Percentiles rank a stretch among this genome's conserved stretches.
Evolutionary conservation across 495 filamentous ascomycete genomes (phyloP).

Genomic region (Xylaria telfairii): DNA sequence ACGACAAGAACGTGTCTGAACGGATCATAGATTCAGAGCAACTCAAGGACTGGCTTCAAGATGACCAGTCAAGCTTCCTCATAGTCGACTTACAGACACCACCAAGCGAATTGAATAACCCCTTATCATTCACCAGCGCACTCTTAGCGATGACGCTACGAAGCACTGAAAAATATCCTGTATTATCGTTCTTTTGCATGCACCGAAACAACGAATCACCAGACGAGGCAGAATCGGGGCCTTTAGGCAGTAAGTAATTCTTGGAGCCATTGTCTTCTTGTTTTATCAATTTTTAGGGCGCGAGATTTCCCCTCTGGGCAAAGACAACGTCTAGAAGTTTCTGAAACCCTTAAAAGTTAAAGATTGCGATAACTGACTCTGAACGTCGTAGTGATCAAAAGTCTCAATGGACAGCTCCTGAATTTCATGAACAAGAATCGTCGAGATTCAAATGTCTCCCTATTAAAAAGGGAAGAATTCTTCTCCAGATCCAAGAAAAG

Average conservation of each 20-base stretch:
- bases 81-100: conserved; percentile 3
- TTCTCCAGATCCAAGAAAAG: not conserved
- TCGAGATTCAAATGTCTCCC: not conserved
- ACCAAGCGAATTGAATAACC: not conserved
- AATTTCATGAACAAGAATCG: not conserved
- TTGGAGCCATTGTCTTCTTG: too few species aligned
- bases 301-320: too few species aligned
- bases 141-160: not conserved
- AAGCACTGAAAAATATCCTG: not conserved
- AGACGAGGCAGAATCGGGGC: not conserved
- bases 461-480: not conserved
- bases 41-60: not conserved
- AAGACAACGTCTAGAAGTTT: too few species aligned
- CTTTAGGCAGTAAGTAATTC: too few species aligned
- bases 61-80: not conserved
- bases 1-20: not conserved
- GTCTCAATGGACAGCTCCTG: not conserved
- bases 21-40: not conserved
- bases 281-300: too few species aligned
- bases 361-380: too few species aligned
- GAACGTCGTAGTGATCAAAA: too few species aligned
- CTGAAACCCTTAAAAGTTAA: too few species aligned
- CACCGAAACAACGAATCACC: not conserved
- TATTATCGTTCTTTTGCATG: not conserved
- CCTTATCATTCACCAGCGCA: not conserved